These are phyloP conservation scores for Arthrinium phaeospermum DNA, from an alignment of 2,329 filamentous ascomycete genomes.

Conservation along the genomic window DNA sequence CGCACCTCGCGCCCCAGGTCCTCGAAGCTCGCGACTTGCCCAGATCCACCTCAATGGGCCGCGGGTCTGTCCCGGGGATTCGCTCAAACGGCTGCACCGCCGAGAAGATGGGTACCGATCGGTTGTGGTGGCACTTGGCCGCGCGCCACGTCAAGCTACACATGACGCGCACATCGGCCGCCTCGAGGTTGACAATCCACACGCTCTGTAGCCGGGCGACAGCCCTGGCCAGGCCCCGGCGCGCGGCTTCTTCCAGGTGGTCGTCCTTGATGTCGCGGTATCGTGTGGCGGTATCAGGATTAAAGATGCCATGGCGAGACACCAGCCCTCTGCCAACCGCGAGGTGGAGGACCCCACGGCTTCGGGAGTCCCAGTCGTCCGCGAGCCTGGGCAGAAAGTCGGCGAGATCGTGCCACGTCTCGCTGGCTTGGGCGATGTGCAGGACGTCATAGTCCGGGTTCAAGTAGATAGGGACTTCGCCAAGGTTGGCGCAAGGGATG, in stretches of 20 bases:
- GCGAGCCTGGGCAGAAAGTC: not conserved
- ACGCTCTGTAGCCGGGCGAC: not conserved
- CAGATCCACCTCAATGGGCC: not conserved
- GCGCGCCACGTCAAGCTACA: not conserved
- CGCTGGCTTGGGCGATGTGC: not conserved
- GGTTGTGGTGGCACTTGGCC: not conserved
- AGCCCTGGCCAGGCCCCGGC: not conserved
- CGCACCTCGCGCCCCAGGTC: not conserved
- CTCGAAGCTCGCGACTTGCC: not conserved
- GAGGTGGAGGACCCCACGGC: not conserved
- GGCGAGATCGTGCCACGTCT: not conserved
- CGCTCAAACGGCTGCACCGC: not conserved
- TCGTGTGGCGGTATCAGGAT: too few relatives aligned
- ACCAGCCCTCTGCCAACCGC: not conserved
- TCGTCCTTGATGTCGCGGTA: not conserved
- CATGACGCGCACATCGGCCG: not conserved
- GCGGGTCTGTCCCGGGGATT: not conserved
- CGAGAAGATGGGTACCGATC: not conserved
- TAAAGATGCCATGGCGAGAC: too few relatives aligned
- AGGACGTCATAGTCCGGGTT: not conserved
- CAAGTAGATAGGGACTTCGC: not conserved
- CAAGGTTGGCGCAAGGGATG: not conserved
- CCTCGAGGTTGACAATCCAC: not conserved
- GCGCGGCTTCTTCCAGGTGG: not conserved
- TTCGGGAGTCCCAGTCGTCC: not conserved